Conservation (phyloP, 768 basidiomycete species). For the Mycena albidolilacea region DNA sequence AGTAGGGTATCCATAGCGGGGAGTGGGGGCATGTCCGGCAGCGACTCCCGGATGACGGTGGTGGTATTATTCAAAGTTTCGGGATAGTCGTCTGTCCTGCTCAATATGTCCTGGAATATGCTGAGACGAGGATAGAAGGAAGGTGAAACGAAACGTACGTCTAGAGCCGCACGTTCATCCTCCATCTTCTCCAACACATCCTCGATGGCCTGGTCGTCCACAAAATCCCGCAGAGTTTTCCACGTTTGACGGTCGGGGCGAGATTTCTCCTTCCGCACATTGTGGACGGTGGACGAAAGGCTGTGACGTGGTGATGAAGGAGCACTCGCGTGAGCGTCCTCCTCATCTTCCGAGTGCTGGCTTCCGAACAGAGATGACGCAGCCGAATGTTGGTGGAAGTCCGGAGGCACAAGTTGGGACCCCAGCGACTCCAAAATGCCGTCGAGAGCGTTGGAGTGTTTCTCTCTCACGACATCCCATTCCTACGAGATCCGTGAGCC, state of each 20-base stretch:
- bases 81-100: conserved; percentile 76
- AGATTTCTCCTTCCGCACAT: conserved; percentile 49
- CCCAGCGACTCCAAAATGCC: conserved; percentile 80
- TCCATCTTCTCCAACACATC: conserved; percentile 83
- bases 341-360: conserved; percentile 68
- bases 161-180: conserved; percentile 74
- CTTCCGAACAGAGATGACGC: conserved; percentile 87
- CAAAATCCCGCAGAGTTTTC: conserved; percentile 90
- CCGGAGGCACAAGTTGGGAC: conserved; percentile 80
- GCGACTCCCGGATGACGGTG: conserved; percentile 64
- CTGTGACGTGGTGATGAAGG: conserved; percentile 51
- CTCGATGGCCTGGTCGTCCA: conserved; percentile 87
- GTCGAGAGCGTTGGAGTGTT: conserved; percentile 77
- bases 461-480: conserved; percentile 78
- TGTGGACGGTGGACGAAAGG: conserved; percentile 60
- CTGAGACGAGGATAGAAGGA: conserved; percentile 9
- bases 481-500: conserved; percentile 57
- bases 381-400: conserved; percentile 77
- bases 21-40: conserved; percentile 57
- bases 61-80: conserved; percentile 73
- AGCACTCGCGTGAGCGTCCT: conserved; percentile 37
- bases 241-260: conserved; percentile 69
- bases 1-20: conserved; percentile 65
- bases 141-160: conserved; percentile 61
- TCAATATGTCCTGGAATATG: conserved; percentile 70